A percentile compares a stretch with the other conserved stretches of the same genome.
These are phyloP conservation scores for Chlamydomonas sphaeroides DNA, from an alignment of 139 green algal species.

Conservation along the genomic window DNA sequence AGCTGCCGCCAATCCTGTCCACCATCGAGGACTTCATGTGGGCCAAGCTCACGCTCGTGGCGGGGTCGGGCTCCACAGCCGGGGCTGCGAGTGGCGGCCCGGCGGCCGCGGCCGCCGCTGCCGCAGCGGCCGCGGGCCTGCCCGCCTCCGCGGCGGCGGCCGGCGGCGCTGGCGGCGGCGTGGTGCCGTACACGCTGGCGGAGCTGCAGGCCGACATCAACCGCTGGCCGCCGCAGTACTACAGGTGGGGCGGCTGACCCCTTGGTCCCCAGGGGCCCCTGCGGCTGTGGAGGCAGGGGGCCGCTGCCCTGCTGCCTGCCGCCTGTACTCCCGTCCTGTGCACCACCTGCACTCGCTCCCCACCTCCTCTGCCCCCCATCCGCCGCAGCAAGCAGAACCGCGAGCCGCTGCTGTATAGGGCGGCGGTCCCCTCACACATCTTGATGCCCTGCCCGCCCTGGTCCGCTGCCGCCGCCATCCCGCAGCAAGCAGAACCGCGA, in stretches of 20 bases:
- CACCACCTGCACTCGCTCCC: too few species aligned
- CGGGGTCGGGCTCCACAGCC: too few species aligned
- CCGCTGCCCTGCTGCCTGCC: too few species aligned
- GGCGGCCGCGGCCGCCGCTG: background rate
- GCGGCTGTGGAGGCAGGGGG: too few species aligned
- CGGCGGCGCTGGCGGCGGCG: background rate
- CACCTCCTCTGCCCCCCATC: too few species aligned
- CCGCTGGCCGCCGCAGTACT: constrained; percentile 83
- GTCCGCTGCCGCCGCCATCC: background rate
- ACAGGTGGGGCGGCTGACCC: constrained; percentile 67
- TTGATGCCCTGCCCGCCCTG: too few species aligned
- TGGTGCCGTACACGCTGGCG: constrained; percentile 58
- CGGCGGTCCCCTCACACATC: too few species aligned
- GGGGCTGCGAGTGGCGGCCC: background rate
- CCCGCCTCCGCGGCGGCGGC: constrained; percentile 3
- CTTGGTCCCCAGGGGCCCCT: too few species aligned
- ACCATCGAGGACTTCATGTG: constrained; percentile 97
- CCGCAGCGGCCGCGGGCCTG: too few species aligned
- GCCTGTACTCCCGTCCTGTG: too few species aligned
- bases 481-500: constrained; percentile 68
- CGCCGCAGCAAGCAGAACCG: constrained; percentile 59
- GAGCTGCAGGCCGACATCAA: constrained; percentile 85
- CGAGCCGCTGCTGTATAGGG: too few species aligned
- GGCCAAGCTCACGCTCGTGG: constrained; percentile 79
- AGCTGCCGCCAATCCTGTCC: constrained; percentile 69